These are phyloP conservation scores for Kwoniella sp. DNA, from an alignment of 768 basidiomycete genomes.

Conservation along the genomic window DNA sequence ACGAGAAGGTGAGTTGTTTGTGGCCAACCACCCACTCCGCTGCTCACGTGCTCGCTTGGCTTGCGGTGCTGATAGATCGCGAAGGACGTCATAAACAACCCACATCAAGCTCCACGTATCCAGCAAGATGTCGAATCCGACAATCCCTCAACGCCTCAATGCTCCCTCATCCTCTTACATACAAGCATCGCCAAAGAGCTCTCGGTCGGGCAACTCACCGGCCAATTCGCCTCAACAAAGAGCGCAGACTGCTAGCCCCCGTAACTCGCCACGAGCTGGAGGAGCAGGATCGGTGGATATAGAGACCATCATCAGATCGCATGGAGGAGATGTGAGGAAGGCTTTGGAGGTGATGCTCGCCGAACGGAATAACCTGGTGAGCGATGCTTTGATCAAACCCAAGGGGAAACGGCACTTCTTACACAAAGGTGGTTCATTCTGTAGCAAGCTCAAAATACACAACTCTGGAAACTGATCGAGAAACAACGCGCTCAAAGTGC, in stretches of 20 bases:
- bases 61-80: background rate
- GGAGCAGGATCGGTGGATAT: constrained; percentile 30
- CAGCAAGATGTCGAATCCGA: constrained; percentile 15
- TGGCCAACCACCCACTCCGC: too few relatives aligned
- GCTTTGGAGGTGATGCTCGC: constrained; percentile 76
- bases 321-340: constrained; percentile 41
- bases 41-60: background rate
- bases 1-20: background rate
- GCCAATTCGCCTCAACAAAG: constrained; percentile 28
- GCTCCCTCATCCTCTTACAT: constrained; percentile 2
- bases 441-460: constrained; percentile 72
- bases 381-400: constrained; percentile 3
- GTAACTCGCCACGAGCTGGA: constrained; percentile 27
- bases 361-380: constrained; percentile 73
- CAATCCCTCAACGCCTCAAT: constrained; percentile 26
- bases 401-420: background rate
- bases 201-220: constrained; percentile 22
- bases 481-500: constrained; percentile 82
- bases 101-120: background rate
- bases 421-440: background rate
- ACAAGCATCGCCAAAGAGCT: constrained; percentile 13
- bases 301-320: constrained; percentile 35
- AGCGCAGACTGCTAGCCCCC: constrained; percentile 23
- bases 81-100: background rate
- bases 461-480: constrained; percentile 94